Evolutionary conservation across 2,329 filamentous ascomycete species (phyloP).

Genomic region (Paecilomyces sp.): DNA sequence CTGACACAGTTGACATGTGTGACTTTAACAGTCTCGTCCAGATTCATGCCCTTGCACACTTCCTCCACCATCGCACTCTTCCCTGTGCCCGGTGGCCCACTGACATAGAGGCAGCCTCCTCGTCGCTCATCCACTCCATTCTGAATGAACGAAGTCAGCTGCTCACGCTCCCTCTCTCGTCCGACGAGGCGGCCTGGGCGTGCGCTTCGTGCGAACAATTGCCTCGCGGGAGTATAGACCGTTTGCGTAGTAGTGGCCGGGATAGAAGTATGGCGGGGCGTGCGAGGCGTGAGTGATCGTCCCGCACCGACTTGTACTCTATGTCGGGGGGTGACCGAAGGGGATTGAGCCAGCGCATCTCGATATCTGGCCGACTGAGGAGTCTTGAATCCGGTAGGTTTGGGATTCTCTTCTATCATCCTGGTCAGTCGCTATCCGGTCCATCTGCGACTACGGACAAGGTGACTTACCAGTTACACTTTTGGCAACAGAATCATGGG

Average conservation of each 20-base stretch:
- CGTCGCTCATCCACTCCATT: slow-evolving; percentile 53
- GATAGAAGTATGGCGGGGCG: slow-evolving; percentile 68
- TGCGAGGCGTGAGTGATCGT: slow-evolving; percentile 68
- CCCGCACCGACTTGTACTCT: slow-evolving; percentile 65
- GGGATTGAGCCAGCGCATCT: slow-evolving; percentile 64
- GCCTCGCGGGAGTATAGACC: slow-evolving; percentile 78
- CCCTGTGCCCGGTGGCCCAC: slow-evolving; percentile 89
- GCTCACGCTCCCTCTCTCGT: slow-evolving; percentile 60
- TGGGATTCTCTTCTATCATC: slow-evolving; percentile 37
- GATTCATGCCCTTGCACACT: slow-evolving; percentile 56
- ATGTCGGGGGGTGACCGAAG: slow-evolving; percentile 74
- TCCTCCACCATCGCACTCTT: slow-evolving; percentile 92
- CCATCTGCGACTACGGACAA: background rate
- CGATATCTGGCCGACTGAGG: slow-evolving; percentile 55
- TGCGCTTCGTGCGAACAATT: slow-evolving; percentile 75
- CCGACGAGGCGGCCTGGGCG: slow-evolving; percentile 70
- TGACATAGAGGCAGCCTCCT: slow-evolving; percentile 86
- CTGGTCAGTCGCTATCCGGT: background rate
- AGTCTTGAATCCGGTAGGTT: slow-evolving; percentile 36
- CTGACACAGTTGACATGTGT: slow-evolving; percentile 96
- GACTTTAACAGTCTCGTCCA: slow-evolving; percentile 51
- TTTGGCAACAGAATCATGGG: slow-evolving; percentile 35
- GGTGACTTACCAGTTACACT: slow-evolving; percentile 24
- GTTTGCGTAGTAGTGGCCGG: slow-evolving; percentile 57
- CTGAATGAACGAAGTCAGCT: slow-evolving; percentile 63